Evolutionary conservation across 2,329 filamentous ascomycete species (phyloP).

Genomic region (Dryadomyces sulphureus): DNA sequence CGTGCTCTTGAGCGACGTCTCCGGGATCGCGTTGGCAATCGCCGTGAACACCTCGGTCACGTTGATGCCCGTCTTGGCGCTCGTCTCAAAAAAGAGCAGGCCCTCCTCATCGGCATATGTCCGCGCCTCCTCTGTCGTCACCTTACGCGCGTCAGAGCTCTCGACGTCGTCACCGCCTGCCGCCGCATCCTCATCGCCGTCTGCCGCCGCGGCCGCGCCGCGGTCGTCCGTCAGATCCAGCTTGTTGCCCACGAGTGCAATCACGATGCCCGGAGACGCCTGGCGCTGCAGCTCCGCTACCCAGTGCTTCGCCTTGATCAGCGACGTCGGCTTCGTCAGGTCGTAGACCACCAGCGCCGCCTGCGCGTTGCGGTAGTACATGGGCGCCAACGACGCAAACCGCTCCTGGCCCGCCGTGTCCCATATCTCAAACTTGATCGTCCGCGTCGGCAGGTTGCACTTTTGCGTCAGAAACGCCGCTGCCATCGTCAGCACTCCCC

Average conservation of each 20-base stretch:
- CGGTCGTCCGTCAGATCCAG: slow-evolving; percentile 65
- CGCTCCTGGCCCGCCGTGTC: slow-evolving; percentile 96
- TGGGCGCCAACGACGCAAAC: slow-evolving; percentile 88
- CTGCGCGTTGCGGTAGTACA: slow-evolving; percentile 99
- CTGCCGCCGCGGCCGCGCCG: slow-evolving; percentile 32
- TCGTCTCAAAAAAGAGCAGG: slow-evolving; percentile 93
- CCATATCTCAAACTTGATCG: slow-evolving; percentile 93
- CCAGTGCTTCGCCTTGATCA: slow-evolving; percentile 97
- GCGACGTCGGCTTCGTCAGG: slow-evolving; percentile 86
- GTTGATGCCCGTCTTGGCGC: slow-evolving; percentile 89
- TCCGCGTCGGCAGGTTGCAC: slow-evolving; percentile 86
- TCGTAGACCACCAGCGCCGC: slow-evolving; percentile 97
- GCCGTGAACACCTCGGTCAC: slow-evolving; percentile 94
- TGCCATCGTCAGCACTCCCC: too few species aligned
- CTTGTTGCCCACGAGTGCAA: slow-evolving; percentile 94
- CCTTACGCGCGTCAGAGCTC: slow-evolving; percentile 73
- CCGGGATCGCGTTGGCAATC: slow-evolving; percentile 94
- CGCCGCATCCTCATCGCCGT: slow-evolving; percentile 30
- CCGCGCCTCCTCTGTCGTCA: slow-evolving; percentile 82
- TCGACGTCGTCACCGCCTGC: slow-evolving; percentile 51
- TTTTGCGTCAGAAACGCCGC: slow-evolving; percentile 98
- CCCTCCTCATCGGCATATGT: slow-evolving; percentile 89
- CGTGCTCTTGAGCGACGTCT: slow-evolving; percentile 85
- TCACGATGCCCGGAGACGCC: slow-evolving; percentile 90
- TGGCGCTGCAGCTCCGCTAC: slow-evolving; percentile 94